Percentiles rank a stretch among this genome's conserved stretches.
Conservation (phyloP, 345 rosid species). For the Odontarrhena argentea region DNA sequence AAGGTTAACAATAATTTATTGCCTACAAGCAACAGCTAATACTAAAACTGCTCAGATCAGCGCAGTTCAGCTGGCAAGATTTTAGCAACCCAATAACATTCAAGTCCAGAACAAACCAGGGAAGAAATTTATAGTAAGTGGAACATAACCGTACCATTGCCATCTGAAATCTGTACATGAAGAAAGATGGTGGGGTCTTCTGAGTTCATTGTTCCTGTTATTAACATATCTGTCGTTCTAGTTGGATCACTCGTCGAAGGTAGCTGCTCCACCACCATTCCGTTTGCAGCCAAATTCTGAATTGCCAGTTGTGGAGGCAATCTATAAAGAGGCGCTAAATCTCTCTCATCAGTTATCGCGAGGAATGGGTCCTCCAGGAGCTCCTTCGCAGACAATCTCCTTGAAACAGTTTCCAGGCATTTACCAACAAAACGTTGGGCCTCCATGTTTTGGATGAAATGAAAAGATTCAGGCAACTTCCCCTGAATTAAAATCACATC, state of each 20-base stretch:
- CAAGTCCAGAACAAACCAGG: conserved; percentile 5
- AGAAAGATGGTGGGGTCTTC: conserved; percentile 82
- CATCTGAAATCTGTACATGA: conserved; percentile 78
- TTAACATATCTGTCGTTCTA: conserved; percentile 72
- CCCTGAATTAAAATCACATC: conserved; percentile 52
- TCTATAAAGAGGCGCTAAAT: conserved; percentile 31
- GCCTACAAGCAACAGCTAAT: conserved; percentile 11
- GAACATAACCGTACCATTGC: conserved; percentile 51
- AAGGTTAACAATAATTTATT: not conserved
- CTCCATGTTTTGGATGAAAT: conserved; percentile 61
- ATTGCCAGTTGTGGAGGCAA: conserved; percentile 35
- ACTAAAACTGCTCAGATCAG: conserved; percentile 13
- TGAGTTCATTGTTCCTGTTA: conserved; percentile 75
- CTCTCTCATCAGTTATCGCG: conserved; percentile 45
- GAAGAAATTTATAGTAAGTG: not conserved
- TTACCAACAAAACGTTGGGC: conserved; percentile 75
- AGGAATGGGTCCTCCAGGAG: conserved; percentile 77
- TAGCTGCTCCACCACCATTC: conserved; percentile 34
- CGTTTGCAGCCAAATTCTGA: conserved; percentile 42
- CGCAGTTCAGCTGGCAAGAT: conserved; percentile 6
- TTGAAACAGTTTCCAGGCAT: conserved; percentile 69
- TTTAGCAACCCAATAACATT: conserved; percentile 11
- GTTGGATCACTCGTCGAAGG: conserved; percentile 47
- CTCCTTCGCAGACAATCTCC: conserved; percentile 74
- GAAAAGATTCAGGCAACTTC: conserved; percentile 81